A percentile compares a stretch with the other conserved stretches of the same genome.
These are phyloP conservation scores for Suillus paluster DNA, from an alignment of 768 basidiomycete species.

Conservation along the genomic window DNA sequence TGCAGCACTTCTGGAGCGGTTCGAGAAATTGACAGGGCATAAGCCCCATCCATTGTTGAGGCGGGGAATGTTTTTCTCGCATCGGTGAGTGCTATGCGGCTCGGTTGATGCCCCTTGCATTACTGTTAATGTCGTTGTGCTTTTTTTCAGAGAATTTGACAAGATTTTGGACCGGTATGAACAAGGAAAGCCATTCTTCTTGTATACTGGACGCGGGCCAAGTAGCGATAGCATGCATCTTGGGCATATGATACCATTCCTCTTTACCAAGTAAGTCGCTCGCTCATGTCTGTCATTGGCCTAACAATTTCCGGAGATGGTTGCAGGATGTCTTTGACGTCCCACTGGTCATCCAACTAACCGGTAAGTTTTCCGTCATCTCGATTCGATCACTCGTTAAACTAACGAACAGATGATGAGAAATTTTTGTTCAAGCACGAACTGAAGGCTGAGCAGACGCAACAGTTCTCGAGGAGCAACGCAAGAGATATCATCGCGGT, in stretches of 20 bases:
- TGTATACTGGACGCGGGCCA: conserved; percentile 97
- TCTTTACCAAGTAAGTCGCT: conserved; percentile 86
- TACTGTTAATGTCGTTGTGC: conserved; percentile 6
- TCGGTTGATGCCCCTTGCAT: not conserved
- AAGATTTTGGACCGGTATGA: conserved; percentile 94
- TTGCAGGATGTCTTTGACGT: conserved; percentile 95
- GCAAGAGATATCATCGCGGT: conserved; percentile 97
- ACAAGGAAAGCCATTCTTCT: conserved; percentile 95
- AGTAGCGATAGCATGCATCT: conserved; percentile 97
- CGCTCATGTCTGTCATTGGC: not conserved
- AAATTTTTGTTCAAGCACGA: conserved; percentile 98
- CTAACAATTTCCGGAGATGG: conserved; percentile 64
- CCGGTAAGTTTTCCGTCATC: conserved; percentile 55
- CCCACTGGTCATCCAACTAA: conserved; percentile 93
- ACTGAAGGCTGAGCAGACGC: conserved; percentile 87
- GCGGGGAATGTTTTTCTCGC: conserved; percentile 96
- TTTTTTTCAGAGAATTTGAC: conserved; percentile 81
- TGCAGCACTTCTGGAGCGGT: conserved; percentile 76
- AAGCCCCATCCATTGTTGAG: conserved; percentile 88
- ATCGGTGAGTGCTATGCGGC: conserved; percentile 63
- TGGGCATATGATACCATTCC: conserved; percentile 96
- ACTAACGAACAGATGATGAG: conserved; percentile 78
- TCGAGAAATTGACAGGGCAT: conserved; percentile 88
- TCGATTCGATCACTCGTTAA: not conserved
- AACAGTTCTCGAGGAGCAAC: conserved; percentile 80